Evolutionary conservation across 768 basidiomycete species (phyloP).

Genomic region (Auricularia sp.): DNA sequence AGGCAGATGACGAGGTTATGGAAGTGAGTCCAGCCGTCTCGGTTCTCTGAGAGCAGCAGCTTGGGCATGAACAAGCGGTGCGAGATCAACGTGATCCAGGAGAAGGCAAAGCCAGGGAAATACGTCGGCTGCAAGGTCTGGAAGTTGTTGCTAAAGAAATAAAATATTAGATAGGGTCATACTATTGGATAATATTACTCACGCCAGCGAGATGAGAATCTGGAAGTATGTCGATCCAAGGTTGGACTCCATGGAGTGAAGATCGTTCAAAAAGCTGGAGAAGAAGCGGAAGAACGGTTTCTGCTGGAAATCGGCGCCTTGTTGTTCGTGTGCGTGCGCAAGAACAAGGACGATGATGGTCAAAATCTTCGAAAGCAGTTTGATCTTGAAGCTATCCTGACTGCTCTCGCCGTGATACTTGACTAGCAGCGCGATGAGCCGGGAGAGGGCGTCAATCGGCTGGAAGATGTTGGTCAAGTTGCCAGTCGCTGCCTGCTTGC

Average conservation of each 20-base stretch:
- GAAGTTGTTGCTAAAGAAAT: conserved; percentile 65
- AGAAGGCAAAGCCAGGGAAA: conserved; percentile 97
- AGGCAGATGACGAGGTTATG: conserved; percentile 88
- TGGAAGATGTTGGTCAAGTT: conserved; percentile 69
- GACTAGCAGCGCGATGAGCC: conserved; percentile 94
- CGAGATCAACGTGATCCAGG: conserved; percentile 94
- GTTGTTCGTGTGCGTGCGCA: conserved; percentile 91
- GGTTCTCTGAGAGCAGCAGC: conserved; percentile 72
- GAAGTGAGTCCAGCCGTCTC: conserved; percentile 95
- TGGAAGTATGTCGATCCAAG: conserved; percentile 87
- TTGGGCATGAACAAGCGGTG: conserved; percentile 98
- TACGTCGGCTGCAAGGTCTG: conserved; percentile 92
- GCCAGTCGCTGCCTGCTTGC: conserved; percentile 56
- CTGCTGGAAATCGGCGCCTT: conserved; percentile 83
- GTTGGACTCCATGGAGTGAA: conserved; percentile 74
- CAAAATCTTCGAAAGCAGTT: conserved; percentile 93
- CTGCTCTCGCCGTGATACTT: conserved; percentile 98
- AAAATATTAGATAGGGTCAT: not conserved
- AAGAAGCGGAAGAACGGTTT: conserved; percentile 99
- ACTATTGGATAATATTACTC: conserved; percentile 10
- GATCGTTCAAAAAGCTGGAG: conserved; percentile 87
- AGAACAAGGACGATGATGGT: conserved; percentile 95
- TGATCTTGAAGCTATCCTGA: conserved; percentile 90
- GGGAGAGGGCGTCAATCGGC: conserved; percentile 89
- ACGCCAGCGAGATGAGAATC: conserved; percentile 82